Evolutionary conservation across 495 filamentous ascomycete genomes (phyloP).

Genomic region (Penicillium ochrochloron): DNA sequence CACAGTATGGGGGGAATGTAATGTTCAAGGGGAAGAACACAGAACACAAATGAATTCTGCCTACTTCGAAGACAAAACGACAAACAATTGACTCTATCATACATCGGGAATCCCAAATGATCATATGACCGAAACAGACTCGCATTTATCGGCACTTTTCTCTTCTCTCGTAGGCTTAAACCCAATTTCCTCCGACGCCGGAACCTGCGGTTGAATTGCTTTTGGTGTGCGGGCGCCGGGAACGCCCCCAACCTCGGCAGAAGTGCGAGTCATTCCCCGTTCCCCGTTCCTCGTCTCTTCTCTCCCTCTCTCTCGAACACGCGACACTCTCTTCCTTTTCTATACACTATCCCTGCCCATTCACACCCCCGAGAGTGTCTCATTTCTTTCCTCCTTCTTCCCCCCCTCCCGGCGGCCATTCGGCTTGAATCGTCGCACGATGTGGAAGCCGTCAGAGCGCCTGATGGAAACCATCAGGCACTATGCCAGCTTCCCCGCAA

Average conservation of each 20-base stretch:
- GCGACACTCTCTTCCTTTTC: constrained; percentile 32
- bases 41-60: neutral
- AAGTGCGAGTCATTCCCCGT: constrained; percentile 21
- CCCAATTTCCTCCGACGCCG: constrained; percentile 31
- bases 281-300: constrained; percentile 1
- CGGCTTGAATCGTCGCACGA: constrained; percentile 48
- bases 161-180: neutral
- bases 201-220: neutral
- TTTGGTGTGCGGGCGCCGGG: constrained; percentile 24
- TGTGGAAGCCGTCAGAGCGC: constrained; percentile 89
- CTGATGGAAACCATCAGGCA: constrained; percentile 99
- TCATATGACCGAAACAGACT: neutral
- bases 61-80: neutral
- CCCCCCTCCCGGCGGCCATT: constrained; percentile 30
- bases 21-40: neutral
- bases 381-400: constrained; percentile 12
- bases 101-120: neutral
- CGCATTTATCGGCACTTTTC: constrained; percentile 13
- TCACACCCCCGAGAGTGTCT: constrained; percentile 5
- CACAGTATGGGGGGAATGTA: neutral
- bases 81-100: neutral
- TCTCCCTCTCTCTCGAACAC: constrained; percentile 27
- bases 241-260: constrained; percentile 32
- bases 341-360: constrained; percentile 3
- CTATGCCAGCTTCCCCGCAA: constrained; percentile 96